Conservation (phyloP, 2,329 filamentous ascomycete species). For the Rhynchosporium graminicola region DNA sequence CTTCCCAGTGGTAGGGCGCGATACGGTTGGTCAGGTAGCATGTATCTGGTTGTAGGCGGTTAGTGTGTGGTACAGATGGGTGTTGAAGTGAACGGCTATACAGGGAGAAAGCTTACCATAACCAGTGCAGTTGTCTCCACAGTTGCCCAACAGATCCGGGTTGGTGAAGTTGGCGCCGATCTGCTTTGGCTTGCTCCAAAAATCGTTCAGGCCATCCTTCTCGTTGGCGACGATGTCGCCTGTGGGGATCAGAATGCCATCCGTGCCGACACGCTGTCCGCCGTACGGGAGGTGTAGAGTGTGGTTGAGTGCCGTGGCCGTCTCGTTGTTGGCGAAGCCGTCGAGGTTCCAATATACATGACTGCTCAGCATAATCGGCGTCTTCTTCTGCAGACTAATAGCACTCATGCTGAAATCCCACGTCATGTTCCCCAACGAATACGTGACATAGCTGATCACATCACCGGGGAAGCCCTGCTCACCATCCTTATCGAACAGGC, state of each 20-base stretch:
- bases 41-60: constrained; percentile 50
- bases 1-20: constrained; percentile 62
- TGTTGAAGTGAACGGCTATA: neutral
- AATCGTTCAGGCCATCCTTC: constrained; percentile 70
- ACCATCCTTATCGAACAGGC: constrained; percentile 70
- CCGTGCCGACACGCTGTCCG: constrained; percentile 66
- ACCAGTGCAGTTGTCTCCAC: constrained; percentile 78
- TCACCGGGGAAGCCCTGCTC: constrained; percentile 78
- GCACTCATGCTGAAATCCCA: constrained; percentile 74
- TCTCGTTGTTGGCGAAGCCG: constrained; percentile 73
- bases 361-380: constrained; percentile 77
- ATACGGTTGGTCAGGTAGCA: constrained; percentile 69
- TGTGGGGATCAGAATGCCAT: constrained; percentile 73
- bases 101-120: constrained; percentile 61
- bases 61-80: neutral
- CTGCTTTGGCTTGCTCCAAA: constrained; percentile 80
- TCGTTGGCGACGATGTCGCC: constrained; percentile 73
- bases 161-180: constrained; percentile 69
- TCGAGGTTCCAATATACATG: constrained; percentile 81
- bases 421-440: constrained; percentile 59
- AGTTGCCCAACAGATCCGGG: constrained; percentile 68
- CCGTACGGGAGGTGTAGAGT: constrained; percentile 73
- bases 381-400: constrained; percentile 70
- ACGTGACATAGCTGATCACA: constrained; percentile 73
- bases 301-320: constrained; percentile 66